Percentiles rank a stretch among this genome's conserved stretches.
phyloP scores from a whole-genome alignment of 2,329 filamentous ascomycete genomes.

The Escovopsis sp. region DNA sequence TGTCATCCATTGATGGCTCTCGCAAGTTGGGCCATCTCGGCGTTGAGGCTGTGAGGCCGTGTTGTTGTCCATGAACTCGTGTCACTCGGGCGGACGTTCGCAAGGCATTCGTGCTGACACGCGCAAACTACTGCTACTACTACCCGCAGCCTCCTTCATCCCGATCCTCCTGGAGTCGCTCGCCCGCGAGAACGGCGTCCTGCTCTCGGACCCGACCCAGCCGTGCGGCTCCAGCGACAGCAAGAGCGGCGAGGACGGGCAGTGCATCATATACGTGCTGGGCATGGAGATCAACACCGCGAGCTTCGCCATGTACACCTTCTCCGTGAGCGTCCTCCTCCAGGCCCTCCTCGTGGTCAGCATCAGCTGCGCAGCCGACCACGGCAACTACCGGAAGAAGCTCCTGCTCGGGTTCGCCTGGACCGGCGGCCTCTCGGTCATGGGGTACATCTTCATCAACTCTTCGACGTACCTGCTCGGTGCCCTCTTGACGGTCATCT shows the following conservation, averaged over 20 bases:
- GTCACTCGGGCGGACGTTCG: too few relatives aligned
- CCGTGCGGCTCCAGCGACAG: conserved; percentile 57
- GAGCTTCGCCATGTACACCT: conserved; percentile 97
- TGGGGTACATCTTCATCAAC: conserved; percentile 71
- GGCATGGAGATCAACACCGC: conserved; percentile 87
- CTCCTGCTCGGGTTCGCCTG: conserved; percentile 77
- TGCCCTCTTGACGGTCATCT: conserved; percentile 70
- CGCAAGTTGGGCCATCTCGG: not conserved
- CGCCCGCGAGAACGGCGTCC: conserved; percentile 79
- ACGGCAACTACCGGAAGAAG: conserved; percentile 81
- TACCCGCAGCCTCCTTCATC: conserved; percentile 65
- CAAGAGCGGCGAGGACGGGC: conserved; percentile 37
- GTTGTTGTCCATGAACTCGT: not conserved
- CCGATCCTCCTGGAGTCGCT: conserved; percentile 91
- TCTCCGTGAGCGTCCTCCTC: conserved; percentile 78
- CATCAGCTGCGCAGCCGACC: conserved; percentile 91
- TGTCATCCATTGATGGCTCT: not conserved
- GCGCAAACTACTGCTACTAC: not conserved
- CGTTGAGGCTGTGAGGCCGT: too few relatives aligned
- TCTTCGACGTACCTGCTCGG: conserved; percentile 67
- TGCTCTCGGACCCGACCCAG: conserved; percentile 60
- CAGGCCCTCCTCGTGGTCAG: conserved; percentile 88
- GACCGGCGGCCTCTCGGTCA: conserved; percentile 66
- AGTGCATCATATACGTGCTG: conserved; percentile 72
- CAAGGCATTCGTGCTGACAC: not conserved